Evolutionary conservation across 2,329 filamentous ascomycete genomes (phyloP).

Genomic region (Thelonectria rubi): DNA sequence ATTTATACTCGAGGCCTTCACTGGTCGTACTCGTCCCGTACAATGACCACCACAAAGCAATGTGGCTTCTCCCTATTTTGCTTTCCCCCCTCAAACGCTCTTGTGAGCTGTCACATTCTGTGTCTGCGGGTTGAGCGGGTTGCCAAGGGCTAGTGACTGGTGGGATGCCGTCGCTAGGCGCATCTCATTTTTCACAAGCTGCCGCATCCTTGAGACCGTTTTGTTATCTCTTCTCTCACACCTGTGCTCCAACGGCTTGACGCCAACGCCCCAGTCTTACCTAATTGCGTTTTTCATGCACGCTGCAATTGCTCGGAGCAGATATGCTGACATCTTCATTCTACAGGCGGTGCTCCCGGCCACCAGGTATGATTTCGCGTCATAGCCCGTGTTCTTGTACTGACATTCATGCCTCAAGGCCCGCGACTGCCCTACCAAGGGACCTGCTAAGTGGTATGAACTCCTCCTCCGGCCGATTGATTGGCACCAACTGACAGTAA

Average conservation of each 20-base stretch:
- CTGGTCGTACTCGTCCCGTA: constrained; percentile 1
- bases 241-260: background rate
- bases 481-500: constrained; percentile 32
- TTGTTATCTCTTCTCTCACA: background rate
- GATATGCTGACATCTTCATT: constrained; percentile 38
- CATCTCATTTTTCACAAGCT: constrained; percentile 11
- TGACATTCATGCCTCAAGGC: constrained; percentile 60
- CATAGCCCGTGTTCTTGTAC: constrained; percentile 28
- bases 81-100: background rate
- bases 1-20: constrained; percentile 1
- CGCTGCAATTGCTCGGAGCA: background rate
- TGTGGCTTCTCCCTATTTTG: background rate
- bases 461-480: background rate
- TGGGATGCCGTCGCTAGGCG: constrained; percentile 4
- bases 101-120: background rate
- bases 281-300: constrained; percentile 4
- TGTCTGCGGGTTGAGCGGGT: background rate
- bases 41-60: background rate
- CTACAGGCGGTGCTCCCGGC: constrained; percentile 73
- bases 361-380: constrained; percentile 70
- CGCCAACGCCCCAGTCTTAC: background rate
- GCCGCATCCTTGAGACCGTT: constrained; percentile 11
- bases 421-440: constrained; percentile 86
- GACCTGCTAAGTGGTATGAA: constrained; percentile 81
- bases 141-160: constrained; percentile 10